Conservation (phyloP, 495 filamentous ascomycete species). For the Hypoxylon lienhwacheense region DNA sequence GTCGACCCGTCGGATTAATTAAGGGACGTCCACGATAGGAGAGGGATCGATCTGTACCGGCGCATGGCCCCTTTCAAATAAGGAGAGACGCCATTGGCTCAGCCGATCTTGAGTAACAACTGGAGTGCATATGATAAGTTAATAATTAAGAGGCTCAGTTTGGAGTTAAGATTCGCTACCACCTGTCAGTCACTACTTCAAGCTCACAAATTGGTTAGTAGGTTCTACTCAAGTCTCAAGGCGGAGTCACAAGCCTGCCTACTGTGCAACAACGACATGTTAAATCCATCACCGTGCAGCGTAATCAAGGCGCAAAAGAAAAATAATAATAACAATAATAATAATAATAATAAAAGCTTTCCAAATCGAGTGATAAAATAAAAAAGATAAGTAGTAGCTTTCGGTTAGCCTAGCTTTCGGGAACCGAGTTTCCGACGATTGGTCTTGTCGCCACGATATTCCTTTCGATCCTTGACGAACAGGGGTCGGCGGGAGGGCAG, state of each 20-base stretch:
- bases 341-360: conserved; percentile 1
- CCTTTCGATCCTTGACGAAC: conserved; percentile 19
- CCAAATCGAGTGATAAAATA: conserved; percentile 6
- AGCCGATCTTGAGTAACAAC: conserved; percentile 15
- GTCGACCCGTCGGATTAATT: conserved; percentile 13
- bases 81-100: too few species aligned
- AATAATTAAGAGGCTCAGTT: conserved; percentile 2
- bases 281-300: conserved; percentile 10
- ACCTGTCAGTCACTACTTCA: conserved; percentile 6
- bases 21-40: conserved; percentile 1
- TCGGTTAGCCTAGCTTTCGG: neutral
- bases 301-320: too few species aligned
- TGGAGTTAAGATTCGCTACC: conserved; percentile 3
- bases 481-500: conserved; percentile 37
- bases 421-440: conserved; percentile 12
- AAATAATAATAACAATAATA: too few species aligned
- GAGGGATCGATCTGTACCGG: neutral
- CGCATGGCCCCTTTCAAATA: too few species aligned
- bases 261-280: conserved; percentile 10
- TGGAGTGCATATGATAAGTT: conserved; percentile 1
- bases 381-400: conserved; percentile 5
- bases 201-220: conserved; percentile 3
- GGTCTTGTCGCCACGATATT: conserved; percentile 7
- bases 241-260: neutral
- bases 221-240: conserved; percentile 1